A percentile compares a stretch with the other conserved stretches of the same genome.
Evolutionary conservation across 352 stramenopile genomes (phyloP).

Genomic region (Thalassiosira livingstoniorum): DNA sequence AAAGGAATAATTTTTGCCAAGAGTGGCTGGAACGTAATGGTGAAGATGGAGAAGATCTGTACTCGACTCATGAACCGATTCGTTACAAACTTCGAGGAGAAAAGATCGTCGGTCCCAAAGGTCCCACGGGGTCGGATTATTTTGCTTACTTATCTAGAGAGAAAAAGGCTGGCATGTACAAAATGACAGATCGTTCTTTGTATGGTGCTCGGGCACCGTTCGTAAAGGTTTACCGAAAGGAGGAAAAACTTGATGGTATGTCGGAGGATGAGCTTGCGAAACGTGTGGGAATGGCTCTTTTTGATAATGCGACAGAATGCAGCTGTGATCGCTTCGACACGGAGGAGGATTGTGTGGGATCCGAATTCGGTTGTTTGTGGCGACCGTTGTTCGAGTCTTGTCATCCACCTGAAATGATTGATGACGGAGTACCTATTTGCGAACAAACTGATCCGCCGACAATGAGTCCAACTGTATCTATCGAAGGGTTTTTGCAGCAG

Average conservation of each 20-base stretch:
- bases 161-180: slow-evolving; percentile 56
- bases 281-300: slow-evolving; percentile 34
- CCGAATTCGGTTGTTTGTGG: slow-evolving; percentile 45
- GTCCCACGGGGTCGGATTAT: slow-evolving; percentile 53
- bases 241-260: slow-evolving; percentile 60
- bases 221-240: slow-evolving; percentile 58
- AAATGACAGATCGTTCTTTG: slow-evolving; percentile 54
- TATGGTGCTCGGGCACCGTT: slow-evolving; percentile 53
- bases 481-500: slow-evolving; percentile 26
- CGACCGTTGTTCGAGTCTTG: slow-evolving; percentile 48
- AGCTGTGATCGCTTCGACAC: slow-evolving; percentile 45
- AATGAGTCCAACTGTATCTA: slow-evolving; percentile 44
- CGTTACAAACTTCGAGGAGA: slow-evolving; percentile 33
- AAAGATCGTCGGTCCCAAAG: slow-evolving; percentile 52
- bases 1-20: slow-evolving; percentile 55
- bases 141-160: slow-evolving; percentile 50
- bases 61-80: slow-evolving; percentile 34
- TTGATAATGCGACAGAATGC: slow-evolving; percentile 47
- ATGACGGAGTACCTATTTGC: slow-evolving; percentile 44
- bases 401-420: slow-evolving; percentile 53
- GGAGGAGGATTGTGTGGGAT: slow-evolving; percentile 44
- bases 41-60: slow-evolving; percentile 57
- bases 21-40: slow-evolving; percentile 58
- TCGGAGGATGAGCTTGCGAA: slow-evolving; percentile 50
- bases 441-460: slow-evolving; percentile 39